A percentile compares a stretch with the other conserved stretches of the same genome.
These are phyloP conservation scores for Clonostachys solani DNA, from an alignment of 2,329 filamentous ascomycete species.

Conservation along the genomic window DNA sequence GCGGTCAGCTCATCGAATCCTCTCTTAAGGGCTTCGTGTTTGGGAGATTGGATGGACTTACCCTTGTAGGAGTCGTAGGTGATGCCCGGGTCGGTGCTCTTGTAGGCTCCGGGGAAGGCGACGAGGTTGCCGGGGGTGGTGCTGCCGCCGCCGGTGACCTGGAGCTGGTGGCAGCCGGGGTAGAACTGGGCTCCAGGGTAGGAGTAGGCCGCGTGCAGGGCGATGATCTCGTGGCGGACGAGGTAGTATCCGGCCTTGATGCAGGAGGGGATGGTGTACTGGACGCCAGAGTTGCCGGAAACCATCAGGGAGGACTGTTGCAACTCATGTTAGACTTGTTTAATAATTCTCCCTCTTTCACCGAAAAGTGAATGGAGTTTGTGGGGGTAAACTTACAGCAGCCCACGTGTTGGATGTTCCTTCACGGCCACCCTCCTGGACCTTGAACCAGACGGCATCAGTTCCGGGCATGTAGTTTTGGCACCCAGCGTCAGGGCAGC, in stretches of 20 bases:
- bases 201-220: slow-evolving; percentile 39
- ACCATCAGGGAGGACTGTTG: slow-evolving; percentile 34
- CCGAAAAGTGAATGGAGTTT: neutral
- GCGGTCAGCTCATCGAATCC: neutral
- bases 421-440: slow-evolving; percentile 42
- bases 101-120: slow-evolving; percentile 49
- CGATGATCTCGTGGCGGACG: slow-evolving; percentile 54
- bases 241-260: slow-evolving; percentile 51
- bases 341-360: no score
- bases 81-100: slow-evolving; percentile 42
- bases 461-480: slow-evolving; percentile 41
- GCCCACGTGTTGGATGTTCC: slow-evolving; percentile 47
- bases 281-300: slow-evolving; percentile 32
- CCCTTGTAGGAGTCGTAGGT: slow-evolving; percentile 47
- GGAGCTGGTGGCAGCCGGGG: slow-evolving; percentile 52
- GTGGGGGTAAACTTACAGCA: slow-evolving; percentile 16
- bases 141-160: slow-evolving; percentile 44
- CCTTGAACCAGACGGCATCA: slow-evolving; percentile 51
- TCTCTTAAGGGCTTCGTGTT: neutral
- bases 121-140: slow-evolving; percentile 36
- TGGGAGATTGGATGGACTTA: slow-evolving; percentile 10
- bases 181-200: slow-evolving; percentile 55
- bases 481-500: slow-evolving; percentile 48
- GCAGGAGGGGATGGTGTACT: slow-evolving; percentile 50
- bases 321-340: slow-evolving; percentile 9